Evolutionary conservation across 768 basidiomycete species (phyloP).

Genomic region (Leccinum uliginosum): DNA sequence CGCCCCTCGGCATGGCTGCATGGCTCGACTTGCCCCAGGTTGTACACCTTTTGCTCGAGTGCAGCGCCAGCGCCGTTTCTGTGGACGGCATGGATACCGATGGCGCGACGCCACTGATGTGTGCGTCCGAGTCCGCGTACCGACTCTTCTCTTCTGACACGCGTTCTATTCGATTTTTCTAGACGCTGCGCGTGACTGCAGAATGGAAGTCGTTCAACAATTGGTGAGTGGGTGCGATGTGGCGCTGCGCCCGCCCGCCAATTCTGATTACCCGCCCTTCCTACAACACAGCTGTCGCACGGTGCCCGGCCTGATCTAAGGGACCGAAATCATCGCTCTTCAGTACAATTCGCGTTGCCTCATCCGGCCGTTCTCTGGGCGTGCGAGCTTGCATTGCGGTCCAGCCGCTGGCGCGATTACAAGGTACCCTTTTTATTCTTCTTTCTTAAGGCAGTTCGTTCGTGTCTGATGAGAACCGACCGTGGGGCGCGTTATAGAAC

Average conservation of each 20-base stretch:
- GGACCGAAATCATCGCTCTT: conserved; percentile 67
- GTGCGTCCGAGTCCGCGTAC: conserved; percentile 40
- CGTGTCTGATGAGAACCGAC: conserved; percentile 6
- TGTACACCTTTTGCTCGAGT: conserved; percentile 63
- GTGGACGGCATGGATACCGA: conserved; percentile 73
- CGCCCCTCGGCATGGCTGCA: conserved; percentile 73
- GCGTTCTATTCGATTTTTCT: conserved; percentile 3
- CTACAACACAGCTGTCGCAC: conserved; percentile 42
- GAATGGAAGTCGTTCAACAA: conserved; percentile 58
- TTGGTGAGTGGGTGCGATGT: conserved; percentile 54
- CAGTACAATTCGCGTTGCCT: conserved; percentile 61
- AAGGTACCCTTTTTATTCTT: conserved; percentile 40
- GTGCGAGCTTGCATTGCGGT: conserved; percentile 63
- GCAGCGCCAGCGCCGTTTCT: conserved; percentile 55
- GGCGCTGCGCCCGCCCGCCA: neutral
- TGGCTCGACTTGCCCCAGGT: conserved; percentile 65
- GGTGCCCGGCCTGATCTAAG: conserved; percentile 71
- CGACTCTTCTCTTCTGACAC: neutral
- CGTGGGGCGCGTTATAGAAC: conserved; percentile 16
- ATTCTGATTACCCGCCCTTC: conserved; percentile 4
- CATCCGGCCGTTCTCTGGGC: conserved; percentile 65
- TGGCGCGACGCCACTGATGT: conserved; percentile 81
- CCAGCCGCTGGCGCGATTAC: conserved; percentile 55
- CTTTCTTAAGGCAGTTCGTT: neutral
- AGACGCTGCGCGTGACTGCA: conserved; percentile 79